Evolutionary conservation across 331 rosid genomes (phyloP).

Genomic region (Dryas integrifolia): DNA sequence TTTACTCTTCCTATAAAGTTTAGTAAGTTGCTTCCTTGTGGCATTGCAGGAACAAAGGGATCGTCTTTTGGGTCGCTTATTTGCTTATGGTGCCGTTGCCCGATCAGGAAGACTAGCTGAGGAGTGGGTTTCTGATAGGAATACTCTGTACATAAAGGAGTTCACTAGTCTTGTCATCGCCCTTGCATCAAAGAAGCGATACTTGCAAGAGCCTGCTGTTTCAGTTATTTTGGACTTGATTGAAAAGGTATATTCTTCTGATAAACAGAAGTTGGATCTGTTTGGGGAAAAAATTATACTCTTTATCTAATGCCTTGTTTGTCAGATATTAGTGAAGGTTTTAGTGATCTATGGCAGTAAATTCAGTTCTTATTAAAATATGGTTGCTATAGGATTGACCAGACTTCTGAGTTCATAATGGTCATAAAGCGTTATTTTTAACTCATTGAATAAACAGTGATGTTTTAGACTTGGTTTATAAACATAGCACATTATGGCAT

Average conservation of each 20-base stretch:
- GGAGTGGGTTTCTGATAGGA: conserved; percentile 54
- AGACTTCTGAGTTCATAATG: background rate
- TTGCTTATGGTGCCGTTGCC: conserved; percentile 87
- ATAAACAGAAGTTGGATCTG: conserved; percentile 5
- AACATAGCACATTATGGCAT: background rate
- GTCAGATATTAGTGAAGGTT: background rate
- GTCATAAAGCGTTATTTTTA: background rate
- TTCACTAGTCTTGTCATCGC: conserved; percentile 52
- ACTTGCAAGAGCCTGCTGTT: conserved; percentile 90
- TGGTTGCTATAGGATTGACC: background rate
- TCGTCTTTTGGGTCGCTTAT: conserved; percentile 81
- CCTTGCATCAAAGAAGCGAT: conserved; percentile 75
- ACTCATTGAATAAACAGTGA: background rate
- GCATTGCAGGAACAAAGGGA: conserved; percentile 81
- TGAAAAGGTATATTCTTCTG: conserved; percentile 56
- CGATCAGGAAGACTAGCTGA: conserved; percentile 68
- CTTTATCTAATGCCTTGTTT: conserved; percentile 2
- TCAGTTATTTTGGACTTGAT: conserved; percentile 63
- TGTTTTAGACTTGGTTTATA: conserved; percentile 1
- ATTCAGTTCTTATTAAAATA: too few relatives aligned
- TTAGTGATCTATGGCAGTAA: background rate
- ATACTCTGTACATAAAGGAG: conserved; percentile 54
- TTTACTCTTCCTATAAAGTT: conserved; percentile 11
- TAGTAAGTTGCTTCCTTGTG: conserved; percentile 19
- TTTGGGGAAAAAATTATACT: conserved; percentile 1